A percentile compares a stretch with the other conserved stretches of the same genome.
Evolutionary conservation across 2,329 filamentous ascomycete species (phyloP).

Genomic region (Trichoderma guizhouense): DNA sequence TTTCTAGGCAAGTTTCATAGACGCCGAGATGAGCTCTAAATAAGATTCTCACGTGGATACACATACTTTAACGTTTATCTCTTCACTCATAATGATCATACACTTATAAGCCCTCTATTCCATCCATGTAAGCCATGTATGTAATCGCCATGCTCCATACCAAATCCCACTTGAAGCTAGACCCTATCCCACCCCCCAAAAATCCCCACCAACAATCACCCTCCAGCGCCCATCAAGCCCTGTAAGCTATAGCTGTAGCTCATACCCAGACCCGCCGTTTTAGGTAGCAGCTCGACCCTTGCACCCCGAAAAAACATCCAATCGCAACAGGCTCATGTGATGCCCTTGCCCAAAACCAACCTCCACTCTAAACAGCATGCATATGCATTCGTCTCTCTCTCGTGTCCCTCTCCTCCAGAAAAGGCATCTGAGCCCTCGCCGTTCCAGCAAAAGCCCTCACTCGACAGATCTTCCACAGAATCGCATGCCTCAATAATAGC

Average conservation of each 20-base stretch:
- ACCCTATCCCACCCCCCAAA: not conserved
- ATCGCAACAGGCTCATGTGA: not conserved
- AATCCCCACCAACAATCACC: not conserved
- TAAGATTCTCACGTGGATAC: not conserved
- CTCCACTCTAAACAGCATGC: not conserved
- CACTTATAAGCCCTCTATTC: not conserved
- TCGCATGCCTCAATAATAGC: not conserved
- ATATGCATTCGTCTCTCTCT: not conserved
- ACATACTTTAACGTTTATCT: not conserved
- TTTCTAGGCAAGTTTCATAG: not conserved
- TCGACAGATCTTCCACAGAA: not conserved
- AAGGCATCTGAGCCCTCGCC: not conserved
- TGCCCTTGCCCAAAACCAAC: not conserved
- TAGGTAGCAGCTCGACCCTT: not conserved
- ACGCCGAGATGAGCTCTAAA: not conserved
- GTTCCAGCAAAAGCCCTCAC: not conserved
- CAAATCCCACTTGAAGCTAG: not conserved
- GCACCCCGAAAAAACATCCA: not conserved
- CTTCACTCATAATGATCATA: not conserved
- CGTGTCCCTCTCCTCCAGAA: not conserved
- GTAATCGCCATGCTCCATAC: not conserved
- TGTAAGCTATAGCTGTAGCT: constrained; percentile 1
- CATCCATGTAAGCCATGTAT: not conserved
- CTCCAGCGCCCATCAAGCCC: not conserved
- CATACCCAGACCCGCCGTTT: not conserved